Evolutionary conservation across 2,329 filamentous ascomycete species (phyloP).

Genomic region (Myriosclerotinia duriaeana): DNA sequence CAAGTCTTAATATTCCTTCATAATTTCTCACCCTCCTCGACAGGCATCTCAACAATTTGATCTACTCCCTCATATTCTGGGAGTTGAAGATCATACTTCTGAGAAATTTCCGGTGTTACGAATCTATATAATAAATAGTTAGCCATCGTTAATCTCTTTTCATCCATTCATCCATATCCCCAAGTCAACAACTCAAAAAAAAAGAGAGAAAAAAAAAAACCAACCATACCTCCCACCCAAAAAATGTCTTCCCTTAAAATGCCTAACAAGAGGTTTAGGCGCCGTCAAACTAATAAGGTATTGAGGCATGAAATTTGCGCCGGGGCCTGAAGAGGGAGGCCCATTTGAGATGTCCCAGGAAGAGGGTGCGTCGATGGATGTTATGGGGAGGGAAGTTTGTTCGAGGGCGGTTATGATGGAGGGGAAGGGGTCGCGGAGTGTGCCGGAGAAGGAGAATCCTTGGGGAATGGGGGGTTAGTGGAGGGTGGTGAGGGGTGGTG

Average conservation of each 20-base stretch:
- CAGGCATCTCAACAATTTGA: slow-evolving; percentile 77
- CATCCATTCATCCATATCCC: too few species aligned
- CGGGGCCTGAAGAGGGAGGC: slow-evolving; percentile 73
- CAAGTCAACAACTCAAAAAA: neutral
- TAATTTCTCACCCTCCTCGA: slow-evolving; percentile 47
- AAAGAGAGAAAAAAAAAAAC: neutral
- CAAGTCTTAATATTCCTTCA: neutral
- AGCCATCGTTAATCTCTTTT: slow-evolving; percentile 19
- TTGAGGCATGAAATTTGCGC: slow-evolving; percentile 75
- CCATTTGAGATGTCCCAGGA: slow-evolving; percentile 92
- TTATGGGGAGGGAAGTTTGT: slow-evolving; percentile 70
- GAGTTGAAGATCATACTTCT: slow-evolving; percentile 82
- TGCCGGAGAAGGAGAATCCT: slow-evolving; percentile 90
- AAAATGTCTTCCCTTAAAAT: slow-evolving; percentile 87
- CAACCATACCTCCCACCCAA: slow-evolving; percentile 73
- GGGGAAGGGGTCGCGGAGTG: slow-evolving; percentile 89
- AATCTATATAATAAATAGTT: slow-evolving; percentile 55
- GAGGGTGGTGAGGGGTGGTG: slow-evolving; percentile 22
- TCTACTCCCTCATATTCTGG: slow-evolving; percentile 83
- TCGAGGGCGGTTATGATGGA: slow-evolving; percentile 76
- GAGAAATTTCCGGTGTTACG: slow-evolving; percentile 71
- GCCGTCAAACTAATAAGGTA: slow-evolving; percentile 87
- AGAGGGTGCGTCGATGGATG: slow-evolving; percentile 88
- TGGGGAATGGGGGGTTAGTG: slow-evolving; percentile 38
- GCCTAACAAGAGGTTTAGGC: slow-evolving; percentile 83